Base-by-base conservation (phyloP, 768 basidiomycete genomes). In the Suillus fuscotomentosus region DNA sequence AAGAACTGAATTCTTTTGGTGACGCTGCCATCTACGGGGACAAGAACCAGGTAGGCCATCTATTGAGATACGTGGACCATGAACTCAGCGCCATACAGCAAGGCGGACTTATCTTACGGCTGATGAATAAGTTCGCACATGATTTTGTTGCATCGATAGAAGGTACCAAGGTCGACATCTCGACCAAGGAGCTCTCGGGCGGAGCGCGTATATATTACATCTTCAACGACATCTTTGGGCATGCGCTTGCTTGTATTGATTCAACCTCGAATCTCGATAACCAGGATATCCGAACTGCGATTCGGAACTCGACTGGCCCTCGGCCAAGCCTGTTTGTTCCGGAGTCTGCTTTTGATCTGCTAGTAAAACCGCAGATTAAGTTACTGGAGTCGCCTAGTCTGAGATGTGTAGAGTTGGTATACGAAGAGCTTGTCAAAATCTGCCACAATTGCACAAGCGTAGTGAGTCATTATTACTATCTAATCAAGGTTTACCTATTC, bases 191-290 rank as follows among this genome's bases (percentile, higher is more conserved):
- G 75, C 88, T 99, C 17, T 98, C 93, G 7, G 97, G 97, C 48
- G 97, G 97, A 54, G 97, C 97, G 27, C 87, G 97, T 61, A 95
- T 99, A 78, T 99, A 99, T 78, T 99, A 99, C 80, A 99, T 99
- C 75, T 99, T 99, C 85, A 95, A 99, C 74, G 97, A 99, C 71
- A 87, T 99, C 61, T 99, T 99, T 72, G 97, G 97, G 2, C 84
- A 91, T 60, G 97, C 97, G 1, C 86, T 99, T 8, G 85, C 88
- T 62, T 90, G 86, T 7, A 94, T 99, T 71, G 92, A 99, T 72
- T 89, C 97, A 1, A 94, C 95, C 15, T 84, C 88, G 56, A 96
- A 96, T 73, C 83, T 99, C 62, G 95, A 95, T 64, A 88, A 92
- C 65, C 91, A 92, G 69, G 97, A 99, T 73, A 99, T 99, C 72